A percentile compares a stretch with the other conserved stretches of the same genome.
phyloP scores from a whole-genome alignment of 495 filamentous ascomycete genomes.

The Daldinia bambusicola region DNA sequence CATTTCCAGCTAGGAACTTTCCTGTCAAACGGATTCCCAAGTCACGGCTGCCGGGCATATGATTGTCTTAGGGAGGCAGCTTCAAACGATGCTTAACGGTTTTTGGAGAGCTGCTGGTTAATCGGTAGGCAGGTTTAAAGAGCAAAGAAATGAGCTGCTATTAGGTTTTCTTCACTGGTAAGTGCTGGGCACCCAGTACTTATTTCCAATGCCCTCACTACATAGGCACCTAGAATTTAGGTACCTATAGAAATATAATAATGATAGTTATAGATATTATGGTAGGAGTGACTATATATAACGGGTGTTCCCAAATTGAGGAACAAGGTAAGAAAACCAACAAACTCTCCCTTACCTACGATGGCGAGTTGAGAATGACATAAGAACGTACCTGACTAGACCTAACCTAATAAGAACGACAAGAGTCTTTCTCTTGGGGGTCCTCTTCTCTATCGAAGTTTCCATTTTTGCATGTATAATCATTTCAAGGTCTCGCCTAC shows the following conservation, averaged over 20 bases:
- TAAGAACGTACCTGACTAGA: not conserved
- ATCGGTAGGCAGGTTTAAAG: not conserved
- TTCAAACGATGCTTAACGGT: not conserved
- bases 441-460: not conserved
- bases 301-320: not conserved
- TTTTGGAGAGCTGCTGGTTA: not conserved
- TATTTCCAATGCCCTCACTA: not conserved
- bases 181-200: not conserved
- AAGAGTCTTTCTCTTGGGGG: not conserved
- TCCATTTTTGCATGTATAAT: not conserved
- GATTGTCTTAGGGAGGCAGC: constrained; percentile 18
- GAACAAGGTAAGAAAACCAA: not conserved
- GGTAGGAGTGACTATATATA: not conserved
- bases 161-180: not conserved
- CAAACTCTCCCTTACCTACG: not conserved
- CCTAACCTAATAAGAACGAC: not conserved
- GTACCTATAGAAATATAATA: not conserved
- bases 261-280: not conserved
- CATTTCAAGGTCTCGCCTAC: not conserved
- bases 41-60: not conserved
- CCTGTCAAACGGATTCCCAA: not conserved
- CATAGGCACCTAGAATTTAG: too few species aligned
- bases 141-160: not conserved
- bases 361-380: not conserved
- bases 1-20: constrained; percentile 18